phyloP scores from a whole-genome alignment of 768 basidiomycete genomes.

The Phylloporus scabripes region DNA sequence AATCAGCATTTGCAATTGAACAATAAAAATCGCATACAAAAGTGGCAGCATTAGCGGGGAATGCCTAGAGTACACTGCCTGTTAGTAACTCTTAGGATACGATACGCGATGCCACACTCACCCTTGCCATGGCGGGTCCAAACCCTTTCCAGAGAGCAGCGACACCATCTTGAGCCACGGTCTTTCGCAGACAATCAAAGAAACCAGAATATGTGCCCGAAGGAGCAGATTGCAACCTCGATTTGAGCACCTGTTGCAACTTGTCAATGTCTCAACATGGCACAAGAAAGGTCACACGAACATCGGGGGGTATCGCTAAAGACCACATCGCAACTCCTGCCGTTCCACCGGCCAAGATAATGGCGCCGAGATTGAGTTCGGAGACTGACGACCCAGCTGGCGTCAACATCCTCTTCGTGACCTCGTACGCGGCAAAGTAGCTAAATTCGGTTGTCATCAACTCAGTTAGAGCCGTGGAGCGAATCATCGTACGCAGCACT shows the following conservation, averaged over 20 bases:
- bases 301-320: slow-evolving; percentile 95
- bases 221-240: slow-evolving; percentile 93
- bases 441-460: slow-evolving; percentile 35
- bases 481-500: slow-evolving; percentile 76
- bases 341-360: slow-evolving; percentile 88
- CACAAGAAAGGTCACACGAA: slow-evolving; percentile 34
- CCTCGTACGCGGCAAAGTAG: slow-evolving; percentile 96
- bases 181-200: slow-evolving; percentile 88
- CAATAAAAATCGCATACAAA: slow-evolving; percentile 53
- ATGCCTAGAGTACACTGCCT: slow-evolving; percentile 52
- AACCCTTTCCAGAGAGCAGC: slow-evolving; percentile 94
- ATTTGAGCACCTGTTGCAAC: slow-evolving; percentile 78
- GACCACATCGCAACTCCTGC: slow-evolving; percentile 99
- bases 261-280: slow-evolving; percentile 4
- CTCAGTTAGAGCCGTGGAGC: slow-evolving; percentile 1
- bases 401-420: slow-evolving; percentile 81
- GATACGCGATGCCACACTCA: slow-evolving; percentile 32
- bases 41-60: slow-evolving; percentile 95
- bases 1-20: neutral
- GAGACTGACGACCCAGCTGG: slow-evolving; percentile 74
- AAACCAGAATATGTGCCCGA: slow-evolving; percentile 95
- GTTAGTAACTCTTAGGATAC: slow-evolving; percentile 1
- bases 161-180: slow-evolving; percentile 84
- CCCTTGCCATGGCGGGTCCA: slow-evolving; percentile 93
- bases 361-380: slow-evolving; percentile 77